These are phyloP conservation scores for Tolypocladium sp. DNA, from an alignment of 2,329 filamentous ascomycete genomes.

Conservation along the genomic window DNA sequence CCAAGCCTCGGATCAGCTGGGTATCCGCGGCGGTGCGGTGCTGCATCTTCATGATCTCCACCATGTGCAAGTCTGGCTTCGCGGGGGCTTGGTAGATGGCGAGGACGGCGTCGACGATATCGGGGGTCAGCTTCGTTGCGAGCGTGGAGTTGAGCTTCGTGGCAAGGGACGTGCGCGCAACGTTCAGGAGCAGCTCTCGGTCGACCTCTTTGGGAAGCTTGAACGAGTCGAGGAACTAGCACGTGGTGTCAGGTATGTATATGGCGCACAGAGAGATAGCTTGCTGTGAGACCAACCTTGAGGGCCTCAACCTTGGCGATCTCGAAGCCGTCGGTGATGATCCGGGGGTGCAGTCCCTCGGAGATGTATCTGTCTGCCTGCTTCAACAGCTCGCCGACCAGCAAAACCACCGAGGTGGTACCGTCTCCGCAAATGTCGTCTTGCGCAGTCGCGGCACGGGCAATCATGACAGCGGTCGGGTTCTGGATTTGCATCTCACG, in stretches of 20 bases:
- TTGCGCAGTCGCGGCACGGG: slow-evolving; percentile 83
- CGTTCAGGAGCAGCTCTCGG: slow-evolving; percentile 84
- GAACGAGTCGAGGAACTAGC: slow-evolving; percentile 87
- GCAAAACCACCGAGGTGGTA: slow-evolving; percentile 88
- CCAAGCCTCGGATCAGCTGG: slow-evolving; percentile 86
- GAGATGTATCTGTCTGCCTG: slow-evolving; percentile 94
- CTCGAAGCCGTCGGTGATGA: slow-evolving; percentile 96
- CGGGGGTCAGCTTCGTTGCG: slow-evolving; percentile 83
- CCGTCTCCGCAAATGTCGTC: slow-evolving; percentile 98
- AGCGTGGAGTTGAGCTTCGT: slow-evolving; percentile 90
- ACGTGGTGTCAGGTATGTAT: not conserved
- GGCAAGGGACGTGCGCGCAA: slow-evolving; percentile 86
- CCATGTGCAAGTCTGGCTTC: slow-evolving; percentile 97
- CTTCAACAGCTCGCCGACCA: slow-evolving; percentile 95
- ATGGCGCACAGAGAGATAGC: not conserved
- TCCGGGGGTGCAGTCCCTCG: slow-evolving; percentile 91
- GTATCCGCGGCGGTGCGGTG: slow-evolving; percentile 94
- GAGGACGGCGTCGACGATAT: slow-evolving; percentile 93
- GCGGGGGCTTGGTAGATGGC: slow-evolving; percentile 82
- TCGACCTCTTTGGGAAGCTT: slow-evolving; percentile 85
- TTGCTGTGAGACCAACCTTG: slow-evolving; percentile 49
- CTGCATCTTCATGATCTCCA: slow-evolving; percentile 99
- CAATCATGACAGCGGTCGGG: slow-evolving; percentile 84
- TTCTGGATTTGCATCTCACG: slow-evolving; percentile 93
- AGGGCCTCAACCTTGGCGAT: slow-evolving; percentile 89